Conservation (phyloP, 2,329 filamentous ascomycete genomes). For the Akanthomyces uredinophilus region DNA sequence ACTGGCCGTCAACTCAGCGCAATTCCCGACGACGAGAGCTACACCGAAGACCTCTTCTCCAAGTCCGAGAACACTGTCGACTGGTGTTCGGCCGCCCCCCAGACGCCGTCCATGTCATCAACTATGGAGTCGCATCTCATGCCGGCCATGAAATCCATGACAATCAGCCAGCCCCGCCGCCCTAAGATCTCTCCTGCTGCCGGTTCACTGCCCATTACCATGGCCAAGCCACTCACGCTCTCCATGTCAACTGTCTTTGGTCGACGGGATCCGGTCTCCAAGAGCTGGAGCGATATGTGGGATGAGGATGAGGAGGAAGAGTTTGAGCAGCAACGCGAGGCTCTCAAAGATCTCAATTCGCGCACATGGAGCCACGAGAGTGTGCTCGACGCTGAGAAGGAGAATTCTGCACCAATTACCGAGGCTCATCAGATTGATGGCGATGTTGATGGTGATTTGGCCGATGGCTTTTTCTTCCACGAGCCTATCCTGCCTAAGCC, state of each 20-base stretch:
- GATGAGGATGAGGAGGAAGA: slow-evolving; percentile 73
- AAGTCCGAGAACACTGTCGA: slow-evolving; percentile 67
- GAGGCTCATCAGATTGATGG: slow-evolving; percentile 34
- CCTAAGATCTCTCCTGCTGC: slow-evolving; percentile 53
- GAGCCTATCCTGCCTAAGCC: slow-evolving; percentile 46
- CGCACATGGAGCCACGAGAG: slow-evolving; percentile 77
- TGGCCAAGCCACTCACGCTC: slow-evolving; percentile 67
- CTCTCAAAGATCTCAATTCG: slow-evolving; percentile 62
- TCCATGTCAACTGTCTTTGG: slow-evolving; percentile 78
- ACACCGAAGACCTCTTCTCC: slow-evolving; percentile 80
- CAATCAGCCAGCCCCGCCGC: slow-evolving; percentile 42
- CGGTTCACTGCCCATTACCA: slow-evolving; percentile 71
- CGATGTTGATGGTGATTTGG: slow-evolving; percentile 59
- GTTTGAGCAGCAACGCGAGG: slow-evolving; percentile 46
- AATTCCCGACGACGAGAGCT: slow-evolving; percentile 76
- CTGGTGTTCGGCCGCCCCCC: slow-evolving; percentile 72
- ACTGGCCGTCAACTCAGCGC: slow-evolving; percentile 76
- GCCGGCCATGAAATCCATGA: slow-evolving; percentile 71
- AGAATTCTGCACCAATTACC: slow-evolving; percentile 19
- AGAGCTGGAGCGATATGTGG: slow-evolving; percentile 99
- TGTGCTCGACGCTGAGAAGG: slow-evolving; percentile 33
- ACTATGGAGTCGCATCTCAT: slow-evolving; percentile 78
- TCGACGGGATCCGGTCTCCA: slow-evolving; percentile 75
- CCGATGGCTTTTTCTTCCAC: slow-evolving; percentile 70
- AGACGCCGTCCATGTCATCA: slow-evolving; percentile 78